Conservation (phyloP, 208 protist genomes). For the Crithidia expoeki region DNA sequence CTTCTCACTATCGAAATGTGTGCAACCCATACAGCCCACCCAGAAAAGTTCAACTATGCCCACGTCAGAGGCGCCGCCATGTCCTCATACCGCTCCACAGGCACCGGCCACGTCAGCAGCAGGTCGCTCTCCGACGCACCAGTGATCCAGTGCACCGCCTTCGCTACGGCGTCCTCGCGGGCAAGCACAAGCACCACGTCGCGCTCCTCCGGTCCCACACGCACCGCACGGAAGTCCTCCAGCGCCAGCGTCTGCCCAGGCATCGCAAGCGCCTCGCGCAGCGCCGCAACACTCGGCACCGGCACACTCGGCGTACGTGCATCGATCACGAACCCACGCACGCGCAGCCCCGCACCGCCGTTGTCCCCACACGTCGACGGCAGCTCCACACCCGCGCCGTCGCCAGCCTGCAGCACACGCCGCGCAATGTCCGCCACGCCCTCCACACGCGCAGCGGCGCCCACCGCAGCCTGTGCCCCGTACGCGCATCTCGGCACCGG, state of each 20-base stretch:
- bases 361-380: slow-evolving; percentile 22
- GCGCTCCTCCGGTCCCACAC: slow-evolving; percentile 21
- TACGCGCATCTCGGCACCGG: slow-evolving; percentile 36
- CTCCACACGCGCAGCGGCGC: neutral
- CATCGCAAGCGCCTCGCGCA: slow-evolving; percentile 34
- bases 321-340: slow-evolving; percentile 43
- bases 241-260: slow-evolving; percentile 61
- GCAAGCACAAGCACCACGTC: slow-evolving; percentile 40
- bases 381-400: slow-evolving; percentile 19
- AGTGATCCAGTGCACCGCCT: slow-evolving; percentile 49
- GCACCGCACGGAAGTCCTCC: slow-evolving; percentile 59
- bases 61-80: slow-evolving; percentile 36
- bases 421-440: slow-evolving; percentile 6
- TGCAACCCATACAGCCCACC: neutral
- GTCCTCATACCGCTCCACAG: slow-evolving; percentile 44
- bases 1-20: slow-evolving; percentile 33
- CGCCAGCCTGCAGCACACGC: neutral
- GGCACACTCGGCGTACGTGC: slow-evolving; percentile 29
- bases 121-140: slow-evolving; percentile 52
- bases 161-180: slow-evolving; percentile 36
- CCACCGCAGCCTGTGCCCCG: neutral
- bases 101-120: slow-evolving; percentile 50
- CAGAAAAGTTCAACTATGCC: slow-evolving; percentile 15
- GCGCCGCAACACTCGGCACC: neutral
- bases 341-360: slow-evolving; percentile 22